Percentiles rank a stretch among this genome's conserved stretches.
phyloP scores from a whole-genome alignment of 2,329 filamentous ascomycete genomes.

The Fusarium solani-melongenae region DNA sequence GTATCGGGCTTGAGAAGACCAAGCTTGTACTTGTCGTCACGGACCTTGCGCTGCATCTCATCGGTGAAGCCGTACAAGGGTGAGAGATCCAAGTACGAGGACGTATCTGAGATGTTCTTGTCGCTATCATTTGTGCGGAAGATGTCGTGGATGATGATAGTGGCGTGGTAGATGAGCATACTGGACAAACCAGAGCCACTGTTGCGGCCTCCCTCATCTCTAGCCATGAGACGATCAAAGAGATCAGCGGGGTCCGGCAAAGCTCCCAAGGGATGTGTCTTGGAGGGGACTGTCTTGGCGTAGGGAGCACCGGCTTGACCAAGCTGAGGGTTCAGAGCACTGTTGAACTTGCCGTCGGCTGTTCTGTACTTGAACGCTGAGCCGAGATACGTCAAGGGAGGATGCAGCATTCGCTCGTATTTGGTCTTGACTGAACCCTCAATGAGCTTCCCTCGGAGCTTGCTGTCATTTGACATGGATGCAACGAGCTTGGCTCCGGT shows the following conservation, averaged over 20 bases:
- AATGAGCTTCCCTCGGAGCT: neutral
- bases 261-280: slow-evolving; percentile 37
- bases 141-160: slow-evolving; percentile 64
- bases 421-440: slow-evolving; percentile 2
- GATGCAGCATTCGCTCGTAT: neutral
- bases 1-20: slow-evolving; percentile 64
- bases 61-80: slow-evolving; percentile 55
- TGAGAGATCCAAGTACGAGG: slow-evolving; percentile 59
- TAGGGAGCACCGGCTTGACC: slow-evolving; percentile 46
- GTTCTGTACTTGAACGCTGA: slow-evolving; percentile 41
- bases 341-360: slow-evolving; percentile 46
- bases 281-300: slow-evolving; percentile 44
- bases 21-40: slow-evolving; percentile 46
- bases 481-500: slow-evolving; percentile 5
- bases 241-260: slow-evolving; percentile 45
- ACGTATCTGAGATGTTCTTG: slow-evolving; percentile 48
- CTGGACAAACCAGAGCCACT: slow-evolving; percentile 58
- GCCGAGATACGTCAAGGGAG: slow-evolving; percentile 35
- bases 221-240: slow-evolving; percentile 47
- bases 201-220: slow-evolving; percentile 38
- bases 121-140: slow-evolving; percentile 52
- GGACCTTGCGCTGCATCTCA: slow-evolving; percentile 48
- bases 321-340: slow-evolving; percentile 41
- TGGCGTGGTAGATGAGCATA: slow-evolving; percentile 60
- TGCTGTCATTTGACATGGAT: slow-evolving; percentile 14